These are phyloP conservation scores for Ceratobasidium sp. DNA, from an alignment of 1,284 basidiomycete genomes.

Conservation along the genomic window DNA sequence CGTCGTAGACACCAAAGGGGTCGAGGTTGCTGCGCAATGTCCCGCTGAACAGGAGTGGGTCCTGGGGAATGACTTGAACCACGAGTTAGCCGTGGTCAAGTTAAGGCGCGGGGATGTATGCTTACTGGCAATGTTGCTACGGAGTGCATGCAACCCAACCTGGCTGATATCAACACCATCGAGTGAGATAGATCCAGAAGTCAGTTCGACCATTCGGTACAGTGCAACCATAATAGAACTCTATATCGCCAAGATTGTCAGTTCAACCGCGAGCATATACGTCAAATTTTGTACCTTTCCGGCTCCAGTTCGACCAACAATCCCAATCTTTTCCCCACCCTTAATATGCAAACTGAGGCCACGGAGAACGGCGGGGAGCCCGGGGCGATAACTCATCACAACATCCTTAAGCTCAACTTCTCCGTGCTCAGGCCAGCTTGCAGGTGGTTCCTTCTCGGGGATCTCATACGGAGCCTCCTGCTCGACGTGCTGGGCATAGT, in stretches of 20 bases:
- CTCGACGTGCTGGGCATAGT: conserved; percentile 80
- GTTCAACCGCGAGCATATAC: not conserved
- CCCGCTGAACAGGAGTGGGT: conserved; percentile 74
- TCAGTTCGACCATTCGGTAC: conserved; percentile 71
- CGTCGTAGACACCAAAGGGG: conserved; percentile 79
- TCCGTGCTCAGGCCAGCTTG: conserved; percentile 72
- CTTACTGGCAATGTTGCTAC: conserved; percentile 70
- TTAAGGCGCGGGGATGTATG: conserved; percentile 57
- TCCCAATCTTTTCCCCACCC: conserved; percentile 89
- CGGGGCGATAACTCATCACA: conserved; percentile 76
- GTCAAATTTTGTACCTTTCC: conserved; percentile 45
- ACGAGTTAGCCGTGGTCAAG: conserved; percentile 44
- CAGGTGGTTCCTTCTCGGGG: conserved; percentile 65
- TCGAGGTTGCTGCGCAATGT: conserved; percentile 85
- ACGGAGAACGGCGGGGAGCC: conserved; percentile 62
- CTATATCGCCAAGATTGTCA: conserved; percentile 54
- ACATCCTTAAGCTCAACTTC: conserved; percentile 70
- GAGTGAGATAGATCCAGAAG: conserved; percentile 67
- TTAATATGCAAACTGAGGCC: conserved; percentile 71
- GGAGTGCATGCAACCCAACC: conserved; percentile 72
- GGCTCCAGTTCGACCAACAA: conserved; percentile 68
- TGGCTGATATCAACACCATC: conserved; percentile 50
- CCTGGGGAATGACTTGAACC: conserved; percentile 80
- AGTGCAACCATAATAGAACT: conserved; percentile 69
- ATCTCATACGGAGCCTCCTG: conserved; percentile 82